These are phyloP conservation scores for Botryotinia convoluta DNA, from an alignment of 2,329 filamentous ascomycete genomes.

Conservation along the genomic window DNA sequence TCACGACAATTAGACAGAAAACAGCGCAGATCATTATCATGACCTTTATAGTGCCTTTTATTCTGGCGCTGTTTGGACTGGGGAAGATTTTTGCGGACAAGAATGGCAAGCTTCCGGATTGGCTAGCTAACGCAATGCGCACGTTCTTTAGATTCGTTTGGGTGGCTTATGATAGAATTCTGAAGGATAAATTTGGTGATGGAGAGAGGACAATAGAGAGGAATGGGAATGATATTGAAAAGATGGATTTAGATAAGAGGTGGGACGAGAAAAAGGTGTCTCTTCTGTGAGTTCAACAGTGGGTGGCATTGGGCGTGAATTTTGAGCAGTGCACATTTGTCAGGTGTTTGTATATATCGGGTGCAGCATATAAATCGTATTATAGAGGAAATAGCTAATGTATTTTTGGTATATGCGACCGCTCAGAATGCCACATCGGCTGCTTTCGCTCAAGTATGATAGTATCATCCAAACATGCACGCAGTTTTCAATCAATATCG, in stretches of 20 bases:
- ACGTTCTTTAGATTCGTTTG: slow-evolving; percentile 58
- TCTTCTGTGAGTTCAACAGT: neutral
- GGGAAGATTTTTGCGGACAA: slow-evolving; percentile 57
- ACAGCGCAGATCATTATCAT: slow-evolving; percentile 65
- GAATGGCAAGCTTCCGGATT: slow-evolving; percentile 64
- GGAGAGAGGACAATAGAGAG: slow-evolving; percentile 63
- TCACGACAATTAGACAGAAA: slow-evolving; percentile 64
- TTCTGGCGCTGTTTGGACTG: slow-evolving; percentile 53
- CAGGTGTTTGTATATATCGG: neutral
- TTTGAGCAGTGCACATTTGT: neutral
- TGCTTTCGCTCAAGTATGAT: neutral
- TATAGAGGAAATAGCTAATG: neutral
- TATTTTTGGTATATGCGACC: neutral
- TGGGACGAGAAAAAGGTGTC: slow-evolving; percentile 18
- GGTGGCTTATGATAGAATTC: slow-evolving; percentile 61
- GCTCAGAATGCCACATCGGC: too few species aligned
- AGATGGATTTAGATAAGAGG: slow-evolving; percentile 18
- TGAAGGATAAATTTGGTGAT: slow-evolving; percentile 74
- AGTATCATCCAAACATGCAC: neutral
- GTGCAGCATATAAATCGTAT: neutral
- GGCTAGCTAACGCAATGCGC: slow-evolving; percentile 56
- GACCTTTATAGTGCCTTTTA: slow-evolving; percentile 54
- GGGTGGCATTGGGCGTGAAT: neutral
- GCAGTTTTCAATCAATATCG: neutral
- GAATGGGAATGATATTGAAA: slow-evolving; percentile 24